Evolutionary conservation across 176 grass and related monocot species (phyloP).

Genomic region (Ensete glaucum): DNA sequence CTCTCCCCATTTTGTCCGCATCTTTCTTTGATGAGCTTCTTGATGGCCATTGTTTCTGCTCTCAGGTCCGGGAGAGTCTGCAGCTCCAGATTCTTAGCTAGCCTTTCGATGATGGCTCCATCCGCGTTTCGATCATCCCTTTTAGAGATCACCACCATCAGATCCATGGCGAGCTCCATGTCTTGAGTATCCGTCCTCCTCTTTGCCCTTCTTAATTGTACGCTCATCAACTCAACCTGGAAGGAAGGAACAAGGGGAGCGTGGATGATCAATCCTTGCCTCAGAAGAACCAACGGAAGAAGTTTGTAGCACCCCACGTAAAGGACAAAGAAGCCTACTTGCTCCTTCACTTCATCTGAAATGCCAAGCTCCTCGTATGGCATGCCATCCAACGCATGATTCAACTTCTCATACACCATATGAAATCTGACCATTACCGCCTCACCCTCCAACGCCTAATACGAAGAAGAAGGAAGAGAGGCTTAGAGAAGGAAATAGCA

Average conservation of each 20-base stretch:
- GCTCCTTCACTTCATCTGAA: conserved; percentile 65
- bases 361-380: conserved; percentile 41
- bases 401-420: conserved; percentile 41
- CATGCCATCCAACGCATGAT: conserved; percentile 50
- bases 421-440: conserved; percentile 31
- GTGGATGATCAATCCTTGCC: not conserved
- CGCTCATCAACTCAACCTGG: conserved; percentile 54
- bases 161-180: conserved; percentile 63
- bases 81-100: conserved; percentile 56
- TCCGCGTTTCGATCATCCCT: conserved; percentile 45
- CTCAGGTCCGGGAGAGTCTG: conserved; percentile 44
- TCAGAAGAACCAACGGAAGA: too few species aligned
- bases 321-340: conserved; percentile 30
- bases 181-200: conserved; percentile 62
- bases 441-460: conserved; percentile 53
- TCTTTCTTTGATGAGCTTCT: conserved; percentile 53
- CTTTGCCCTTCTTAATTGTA: conserved; percentile 47
- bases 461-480: not conserved
- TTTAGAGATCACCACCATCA: conserved; percentile 58
- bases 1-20: conserved; percentile 34
- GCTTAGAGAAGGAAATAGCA: not conserved
- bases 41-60: conserved; percentile 68
- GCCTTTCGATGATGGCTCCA: conserved; percentile 48
- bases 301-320: not conserved
- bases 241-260: not conserved